These are phyloP conservation scores for Hibiscus syriacus DNA, from an alignment of 345 rosid species.

Conservation along the genomic window DNA sequence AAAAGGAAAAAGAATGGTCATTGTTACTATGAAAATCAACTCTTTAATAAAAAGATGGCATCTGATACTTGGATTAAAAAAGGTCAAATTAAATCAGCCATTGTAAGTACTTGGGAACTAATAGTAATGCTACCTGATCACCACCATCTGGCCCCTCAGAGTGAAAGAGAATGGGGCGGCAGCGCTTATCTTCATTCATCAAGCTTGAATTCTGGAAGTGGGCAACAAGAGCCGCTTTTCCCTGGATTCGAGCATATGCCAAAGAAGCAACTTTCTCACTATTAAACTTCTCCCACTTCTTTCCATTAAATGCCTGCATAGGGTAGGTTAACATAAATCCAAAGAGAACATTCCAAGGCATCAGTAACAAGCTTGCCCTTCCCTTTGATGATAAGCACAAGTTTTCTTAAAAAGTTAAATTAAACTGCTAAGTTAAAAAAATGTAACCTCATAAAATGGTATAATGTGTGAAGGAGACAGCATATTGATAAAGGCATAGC, in stretches of 20 bases:
- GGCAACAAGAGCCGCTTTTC: constrained; percentile 69
- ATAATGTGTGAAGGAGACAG: constrained; percentile 57
- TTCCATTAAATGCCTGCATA: constrained; percentile 68
- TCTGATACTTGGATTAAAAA: background rate
- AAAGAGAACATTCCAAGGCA: no score
- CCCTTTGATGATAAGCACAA: background rate
- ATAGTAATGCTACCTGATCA: constrained; percentile 32
- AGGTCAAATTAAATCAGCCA: background rate
- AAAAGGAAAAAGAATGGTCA: background rate
- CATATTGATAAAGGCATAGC: constrained; percentile 80
- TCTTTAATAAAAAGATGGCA: background rate
- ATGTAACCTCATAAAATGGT: constrained; percentile 56
- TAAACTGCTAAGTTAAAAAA: background rate
- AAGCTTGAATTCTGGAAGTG: constrained; percentile 83
- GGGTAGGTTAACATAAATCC: no score
- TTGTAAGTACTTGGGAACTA: background rate
- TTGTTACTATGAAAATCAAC: background rate
- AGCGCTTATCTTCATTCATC: constrained; percentile 86
- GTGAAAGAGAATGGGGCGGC: constrained; percentile 71
- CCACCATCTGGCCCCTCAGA: constrained; percentile 26
- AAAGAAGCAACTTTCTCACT: constrained; percentile 83
- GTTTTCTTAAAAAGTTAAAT: no score
- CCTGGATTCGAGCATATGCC: constrained; percentile 81
- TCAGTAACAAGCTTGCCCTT: background rate
- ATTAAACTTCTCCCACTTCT: constrained; percentile 88